Conservation (phyloP, 306 rosid species). For the Cucumis cinereus region DNA sequence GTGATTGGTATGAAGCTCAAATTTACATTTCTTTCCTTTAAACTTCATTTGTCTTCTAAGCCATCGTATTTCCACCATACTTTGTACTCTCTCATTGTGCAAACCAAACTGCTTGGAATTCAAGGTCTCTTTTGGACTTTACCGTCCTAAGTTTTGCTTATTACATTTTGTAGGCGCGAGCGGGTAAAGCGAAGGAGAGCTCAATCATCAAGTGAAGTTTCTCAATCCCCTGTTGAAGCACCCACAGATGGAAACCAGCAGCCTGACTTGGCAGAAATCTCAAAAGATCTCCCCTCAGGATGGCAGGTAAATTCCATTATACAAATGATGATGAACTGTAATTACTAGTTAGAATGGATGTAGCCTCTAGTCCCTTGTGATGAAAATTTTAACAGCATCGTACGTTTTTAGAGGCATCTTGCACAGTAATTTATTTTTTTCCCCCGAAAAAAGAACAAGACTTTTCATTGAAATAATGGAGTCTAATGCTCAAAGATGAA, state of each 20-base stretch:
- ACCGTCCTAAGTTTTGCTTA: not conserved
- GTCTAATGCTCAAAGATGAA: too few species aligned
- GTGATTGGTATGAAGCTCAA: constrained; percentile 64
- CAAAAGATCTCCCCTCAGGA: constrained; percentile 62
- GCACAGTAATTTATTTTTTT: not conserved
- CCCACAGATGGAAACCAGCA: constrained; percentile 31
- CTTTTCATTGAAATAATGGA: too few species aligned
- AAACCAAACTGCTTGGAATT: not conserved
- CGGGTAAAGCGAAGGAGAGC: constrained; percentile 77
- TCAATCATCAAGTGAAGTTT: constrained; percentile 35
- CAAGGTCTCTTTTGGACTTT: not conserved
- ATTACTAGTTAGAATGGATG: not conserved
- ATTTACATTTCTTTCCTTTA: not conserved
- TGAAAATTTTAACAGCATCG: not conserved
- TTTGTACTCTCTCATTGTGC: not conserved
- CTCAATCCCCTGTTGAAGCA: constrained; percentile 17
- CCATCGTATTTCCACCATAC: not conserved
- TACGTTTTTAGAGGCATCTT: not conserved
- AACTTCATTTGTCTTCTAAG: not conserved
- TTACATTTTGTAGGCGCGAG: constrained; percentile 50
- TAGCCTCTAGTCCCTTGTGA: not conserved
- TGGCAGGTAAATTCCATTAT: constrained; percentile 59
- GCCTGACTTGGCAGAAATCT: constrained; percentile 37
- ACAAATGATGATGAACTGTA: not conserved
- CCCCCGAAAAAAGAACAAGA: too few species aligned